Percentiles rank a stretch among this genome's conserved stretches.
phyloP scores from a whole-genome alignment of 129 eudicot species.

The Saussurea involucrata region DNA sequence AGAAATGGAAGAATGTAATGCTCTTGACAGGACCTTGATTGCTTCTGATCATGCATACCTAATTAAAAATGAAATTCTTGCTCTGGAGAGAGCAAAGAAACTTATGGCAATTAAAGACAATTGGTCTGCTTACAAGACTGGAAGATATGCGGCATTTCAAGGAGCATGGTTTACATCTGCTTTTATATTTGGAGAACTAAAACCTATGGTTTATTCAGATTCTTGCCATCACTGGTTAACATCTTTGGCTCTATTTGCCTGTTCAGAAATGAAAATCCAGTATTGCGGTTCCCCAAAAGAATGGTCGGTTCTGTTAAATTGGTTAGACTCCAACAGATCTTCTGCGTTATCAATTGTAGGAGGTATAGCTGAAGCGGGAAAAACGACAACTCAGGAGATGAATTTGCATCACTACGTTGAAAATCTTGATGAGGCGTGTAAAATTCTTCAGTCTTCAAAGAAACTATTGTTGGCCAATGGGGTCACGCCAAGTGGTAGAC shows the following conservation, averaged over 20 bases:
- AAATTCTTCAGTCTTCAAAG: conserved; percentile 44
- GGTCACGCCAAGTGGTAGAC: conserved; percentile 14
- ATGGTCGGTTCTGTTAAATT: conserved; percentile 23
- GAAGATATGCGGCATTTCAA: conserved; percentile 60
- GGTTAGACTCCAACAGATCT: conserved; percentile 15
- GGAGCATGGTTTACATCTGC: conserved; percentile 85
- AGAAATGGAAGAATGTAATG: conserved; percentile 18
- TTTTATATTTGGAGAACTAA: conserved; percentile 54
- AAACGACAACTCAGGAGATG: conserved; percentile 2
- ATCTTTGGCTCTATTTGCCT: conserved; percentile 52
- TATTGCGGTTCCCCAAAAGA: conserved; percentile 31
- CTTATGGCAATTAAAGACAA: conserved; percentile 42
- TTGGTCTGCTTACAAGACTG: conserved; percentile 75
- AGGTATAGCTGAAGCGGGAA: conserved; percentile 17
- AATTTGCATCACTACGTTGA: conserved; percentile 27
- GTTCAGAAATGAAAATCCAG: conserved; percentile 54
- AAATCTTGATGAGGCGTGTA: conserved; percentile 38
- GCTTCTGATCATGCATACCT: conserved; percentile 25
- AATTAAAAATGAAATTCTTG: conserved; percentile 36
- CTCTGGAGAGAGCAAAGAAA: conserved; percentile 43
- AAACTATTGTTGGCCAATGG: conserved; percentile 35
- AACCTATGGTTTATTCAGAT: conserved; percentile 39
- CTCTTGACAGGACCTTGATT: background rate
- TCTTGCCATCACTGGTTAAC: conserved; percentile 59
- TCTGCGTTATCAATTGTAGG: conserved; percentile 13